Percentiles rank a stretch among this genome's conserved stretches.
Evolutionary conservation across 192 early-diverging fungal genomes (phyloP).

Genomic region (Coemansia asiatica): DNA sequence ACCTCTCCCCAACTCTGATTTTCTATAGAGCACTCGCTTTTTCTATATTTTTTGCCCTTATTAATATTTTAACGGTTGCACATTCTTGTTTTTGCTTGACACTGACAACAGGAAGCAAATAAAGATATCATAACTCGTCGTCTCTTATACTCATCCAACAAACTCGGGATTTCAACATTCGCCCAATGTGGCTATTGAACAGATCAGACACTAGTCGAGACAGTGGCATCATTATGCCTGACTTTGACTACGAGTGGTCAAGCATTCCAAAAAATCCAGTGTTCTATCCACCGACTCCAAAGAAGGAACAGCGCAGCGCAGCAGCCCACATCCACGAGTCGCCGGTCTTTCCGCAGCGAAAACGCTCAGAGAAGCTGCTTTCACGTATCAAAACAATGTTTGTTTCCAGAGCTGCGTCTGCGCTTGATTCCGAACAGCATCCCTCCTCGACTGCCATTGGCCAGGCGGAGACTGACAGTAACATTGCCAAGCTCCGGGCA

Average conservation of each 20-base stretch:
- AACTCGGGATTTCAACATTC: no score
- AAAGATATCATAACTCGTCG: no score
- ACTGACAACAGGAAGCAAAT: no score
- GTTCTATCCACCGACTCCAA: slow-evolving; percentile 44
- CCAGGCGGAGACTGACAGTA: background rate
- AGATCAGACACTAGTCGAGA: slow-evolving; percentile 2
- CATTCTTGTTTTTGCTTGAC: no score
- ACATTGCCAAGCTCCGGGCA: slow-evolving; percentile 10
- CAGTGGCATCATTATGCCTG: background rate
- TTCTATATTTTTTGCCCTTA: background rate
- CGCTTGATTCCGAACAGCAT: background rate
- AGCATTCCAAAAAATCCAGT: slow-evolving; percentile 45
- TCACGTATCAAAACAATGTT: slow-evolving; percentile 36
- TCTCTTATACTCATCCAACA: no score
- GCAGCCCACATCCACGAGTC: slow-evolving; percentile 1
- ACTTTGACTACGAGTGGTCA: background rate
- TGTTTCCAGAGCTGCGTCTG: slow-evolving; percentile 14
- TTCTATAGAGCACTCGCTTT: background rate
- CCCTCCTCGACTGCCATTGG: background rate
- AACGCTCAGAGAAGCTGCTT: slow-evolving; percentile 24
- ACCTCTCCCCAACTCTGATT: background rate
- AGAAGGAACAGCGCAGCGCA: slow-evolving; percentile 2
- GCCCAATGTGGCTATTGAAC: slow-evolving; percentile 26
- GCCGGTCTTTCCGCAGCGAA: slow-evolving; percentile 3
- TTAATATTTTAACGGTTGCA: background rate